phyloP scores from a whole-genome alignment of 352 stramenopile species.

The Phytopythium litorale region DNA sequence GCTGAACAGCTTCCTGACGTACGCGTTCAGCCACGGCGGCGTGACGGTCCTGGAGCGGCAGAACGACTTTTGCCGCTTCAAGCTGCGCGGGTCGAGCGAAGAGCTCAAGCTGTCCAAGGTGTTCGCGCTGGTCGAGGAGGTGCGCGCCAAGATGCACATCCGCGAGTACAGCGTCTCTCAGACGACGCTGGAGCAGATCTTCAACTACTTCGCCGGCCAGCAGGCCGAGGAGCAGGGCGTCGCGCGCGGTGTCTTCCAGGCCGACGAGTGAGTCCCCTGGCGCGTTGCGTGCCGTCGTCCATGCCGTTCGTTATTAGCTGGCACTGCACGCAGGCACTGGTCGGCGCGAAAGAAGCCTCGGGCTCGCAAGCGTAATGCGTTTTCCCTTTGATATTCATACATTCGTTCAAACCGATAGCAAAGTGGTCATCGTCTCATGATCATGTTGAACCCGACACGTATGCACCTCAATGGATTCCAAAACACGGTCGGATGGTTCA shows the following conservation, averaged over 20 bases:
- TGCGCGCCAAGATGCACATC: slow-evolving; percentile 22
- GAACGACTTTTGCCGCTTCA: slow-evolving; percentile 24
- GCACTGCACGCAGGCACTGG: too few species aligned
- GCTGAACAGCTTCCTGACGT: slow-evolving; percentile 20
- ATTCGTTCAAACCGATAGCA: too few species aligned
- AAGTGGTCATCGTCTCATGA: too few species aligned
- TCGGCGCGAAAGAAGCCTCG: too few species aligned
- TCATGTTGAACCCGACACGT: too few species aligned
- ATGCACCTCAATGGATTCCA: too few species aligned
- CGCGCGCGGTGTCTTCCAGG: background rate
- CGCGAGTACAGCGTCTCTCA: slow-evolving; percentile 83
- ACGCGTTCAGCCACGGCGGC: slow-evolving; percentile 17
- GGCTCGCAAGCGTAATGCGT: too few species aligned
- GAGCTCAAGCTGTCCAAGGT: background rate
- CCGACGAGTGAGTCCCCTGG: background rate
- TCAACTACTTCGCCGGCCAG: slow-evolving; percentile 40
- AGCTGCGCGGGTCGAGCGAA: background rate
- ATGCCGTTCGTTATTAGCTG: background rate
- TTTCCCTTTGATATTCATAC: too few species aligned
- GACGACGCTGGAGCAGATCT: slow-evolving; percentile 89
- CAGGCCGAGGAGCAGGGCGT: background rate
- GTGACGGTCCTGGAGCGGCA: slow-evolving; percentile 49
- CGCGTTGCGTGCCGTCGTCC: background rate
- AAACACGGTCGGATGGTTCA: too few species aligned
- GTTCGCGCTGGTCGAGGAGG: background rate